Evolutionary conservation across 2,329 filamentous ascomycete genomes (phyloP).

Genomic region (Aspergillus jensenii): DNA sequence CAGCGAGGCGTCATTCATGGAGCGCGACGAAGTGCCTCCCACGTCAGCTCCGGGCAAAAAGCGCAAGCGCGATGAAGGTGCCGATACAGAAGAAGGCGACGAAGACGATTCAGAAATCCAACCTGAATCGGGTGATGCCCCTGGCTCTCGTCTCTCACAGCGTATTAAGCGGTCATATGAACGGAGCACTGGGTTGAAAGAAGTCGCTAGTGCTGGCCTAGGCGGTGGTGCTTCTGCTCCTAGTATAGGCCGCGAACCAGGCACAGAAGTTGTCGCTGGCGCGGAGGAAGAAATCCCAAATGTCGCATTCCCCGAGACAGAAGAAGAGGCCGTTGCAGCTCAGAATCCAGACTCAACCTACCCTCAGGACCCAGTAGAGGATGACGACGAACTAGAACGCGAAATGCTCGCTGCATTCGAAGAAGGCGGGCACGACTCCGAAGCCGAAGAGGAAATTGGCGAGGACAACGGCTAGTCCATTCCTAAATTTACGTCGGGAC

Average conservation of each 20-base stretch:
- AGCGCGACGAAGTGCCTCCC: constrained; percentile 16
- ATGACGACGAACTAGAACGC: constrained; percentile 49
- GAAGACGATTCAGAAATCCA: constrained; percentile 29
- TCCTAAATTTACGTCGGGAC: neutral
- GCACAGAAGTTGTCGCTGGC: neutral
- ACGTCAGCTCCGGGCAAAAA: constrained; percentile 28
- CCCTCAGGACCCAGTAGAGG: constrained; percentile 36
- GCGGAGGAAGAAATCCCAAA: neutral
- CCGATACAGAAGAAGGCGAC: constrained; percentile 15
- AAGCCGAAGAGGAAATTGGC: constrained; percentile 35
- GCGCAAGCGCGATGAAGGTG: constrained; percentile 36
- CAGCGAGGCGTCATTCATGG: constrained; percentile 41
- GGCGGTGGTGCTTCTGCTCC: neutral
- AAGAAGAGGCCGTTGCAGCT: constrained; percentile 26
- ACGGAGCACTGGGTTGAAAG: constrained; percentile 39
- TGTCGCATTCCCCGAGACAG: neutral
- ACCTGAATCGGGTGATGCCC: constrained; percentile 36
- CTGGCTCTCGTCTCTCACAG: constrained; percentile 38
- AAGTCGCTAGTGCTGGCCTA: constrained; percentile 31
- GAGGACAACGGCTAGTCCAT: constrained; percentile 31
- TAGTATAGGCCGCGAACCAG: neutral
- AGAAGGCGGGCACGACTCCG: constrained; percentile 35
- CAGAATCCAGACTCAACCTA: constrained; percentile 29
- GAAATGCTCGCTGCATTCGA: constrained; percentile 64
- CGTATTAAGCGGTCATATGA: constrained; percentile 44